Percentiles rank a stretch among this genome's conserved stretches.
phyloP scores from a whole-genome alignment of 2,329 filamentous ascomycete genomes.

The Alternaria arbusti region DNA sequence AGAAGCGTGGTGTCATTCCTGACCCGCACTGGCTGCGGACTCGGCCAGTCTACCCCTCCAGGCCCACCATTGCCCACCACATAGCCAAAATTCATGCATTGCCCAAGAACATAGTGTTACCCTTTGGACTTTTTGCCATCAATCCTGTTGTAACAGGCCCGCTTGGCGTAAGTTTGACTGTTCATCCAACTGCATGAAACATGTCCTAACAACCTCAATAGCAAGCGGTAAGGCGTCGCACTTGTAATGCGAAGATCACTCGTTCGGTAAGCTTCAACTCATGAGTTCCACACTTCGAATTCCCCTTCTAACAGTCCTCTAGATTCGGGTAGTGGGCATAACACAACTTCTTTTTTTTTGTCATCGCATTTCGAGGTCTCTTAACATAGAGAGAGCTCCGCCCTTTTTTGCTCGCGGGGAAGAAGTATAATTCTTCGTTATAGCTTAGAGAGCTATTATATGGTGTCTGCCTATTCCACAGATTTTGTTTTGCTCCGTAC shows the following conservation, averaged over 20 bases:
- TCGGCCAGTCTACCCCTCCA: not conserved
- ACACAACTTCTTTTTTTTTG: not conserved
- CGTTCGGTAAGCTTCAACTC: not conserved
- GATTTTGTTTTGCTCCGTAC: no score
- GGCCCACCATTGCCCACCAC: not conserved
- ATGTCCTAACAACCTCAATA: not conserved
- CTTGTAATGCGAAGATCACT: constrained; percentile 23
- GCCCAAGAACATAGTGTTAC: not conserved
- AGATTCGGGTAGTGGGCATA: not conserved
- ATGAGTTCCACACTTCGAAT: not conserved
- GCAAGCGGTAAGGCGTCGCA: constrained; percentile 23
- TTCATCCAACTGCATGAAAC: not conserved
- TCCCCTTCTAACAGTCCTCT: not conserved
- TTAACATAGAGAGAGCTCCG: no score
- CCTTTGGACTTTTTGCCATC: not conserved
- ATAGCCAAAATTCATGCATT: not conserved
- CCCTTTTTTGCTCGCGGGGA: no score
- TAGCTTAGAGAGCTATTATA: no score
- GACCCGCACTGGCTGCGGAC: not conserved
- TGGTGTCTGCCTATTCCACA: no score
- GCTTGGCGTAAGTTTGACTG: constrained; percentile 4
- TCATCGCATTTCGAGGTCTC: no score
- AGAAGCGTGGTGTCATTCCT: not conserved
- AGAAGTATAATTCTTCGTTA: no score
- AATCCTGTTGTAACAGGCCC: not conserved